These are phyloP conservation scores for Croton laevigatus DNA, from an alignment of 441 rosid species.

Conservation along the genomic window DNA sequence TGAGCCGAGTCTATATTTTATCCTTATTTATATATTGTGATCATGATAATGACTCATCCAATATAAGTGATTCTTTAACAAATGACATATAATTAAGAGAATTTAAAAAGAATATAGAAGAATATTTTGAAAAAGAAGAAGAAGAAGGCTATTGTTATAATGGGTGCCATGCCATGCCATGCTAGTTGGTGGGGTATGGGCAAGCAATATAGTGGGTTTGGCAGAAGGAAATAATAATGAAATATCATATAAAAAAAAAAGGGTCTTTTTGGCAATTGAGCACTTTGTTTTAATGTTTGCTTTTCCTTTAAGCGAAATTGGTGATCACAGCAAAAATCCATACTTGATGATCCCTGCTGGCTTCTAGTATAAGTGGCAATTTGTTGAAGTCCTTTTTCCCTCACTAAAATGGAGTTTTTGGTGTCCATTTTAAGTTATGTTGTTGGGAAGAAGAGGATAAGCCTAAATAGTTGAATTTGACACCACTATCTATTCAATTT, in stretches of 20 bases:
- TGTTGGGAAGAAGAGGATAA: not conserved
- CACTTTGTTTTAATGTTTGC: not conserved
- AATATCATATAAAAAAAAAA: not conserved
- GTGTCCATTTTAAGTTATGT: not conserved
- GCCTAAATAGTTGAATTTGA: not conserved
- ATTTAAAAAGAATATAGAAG: not conserved
- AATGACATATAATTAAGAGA: too few relatives aligned
- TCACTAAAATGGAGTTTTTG: not conserved
- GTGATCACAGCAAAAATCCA: not conserved
- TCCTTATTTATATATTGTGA: not conserved
- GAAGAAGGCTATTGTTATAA: not conserved
- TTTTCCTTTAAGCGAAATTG: conserved; percentile 6
- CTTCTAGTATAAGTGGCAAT: not conserved
- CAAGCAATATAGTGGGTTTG: not conserved
- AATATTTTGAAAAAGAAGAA: not conserved
- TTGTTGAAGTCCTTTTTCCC: not conserved
- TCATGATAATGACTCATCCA: not conserved
- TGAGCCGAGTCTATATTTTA: too few relatives aligned
- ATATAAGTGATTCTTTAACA: not conserved
- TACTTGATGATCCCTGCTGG: not conserved
- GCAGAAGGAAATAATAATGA: not conserved
- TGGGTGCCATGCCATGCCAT: not conserved
- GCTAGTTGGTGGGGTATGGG: not conserved
- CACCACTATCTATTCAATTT: too few relatives aligned
- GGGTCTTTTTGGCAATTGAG: not conserved